These are phyloP conservation scores for Jacaranda copaia DNA, from an alignment of 257 asterid genomes.

Conservation along the genomic window DNA sequence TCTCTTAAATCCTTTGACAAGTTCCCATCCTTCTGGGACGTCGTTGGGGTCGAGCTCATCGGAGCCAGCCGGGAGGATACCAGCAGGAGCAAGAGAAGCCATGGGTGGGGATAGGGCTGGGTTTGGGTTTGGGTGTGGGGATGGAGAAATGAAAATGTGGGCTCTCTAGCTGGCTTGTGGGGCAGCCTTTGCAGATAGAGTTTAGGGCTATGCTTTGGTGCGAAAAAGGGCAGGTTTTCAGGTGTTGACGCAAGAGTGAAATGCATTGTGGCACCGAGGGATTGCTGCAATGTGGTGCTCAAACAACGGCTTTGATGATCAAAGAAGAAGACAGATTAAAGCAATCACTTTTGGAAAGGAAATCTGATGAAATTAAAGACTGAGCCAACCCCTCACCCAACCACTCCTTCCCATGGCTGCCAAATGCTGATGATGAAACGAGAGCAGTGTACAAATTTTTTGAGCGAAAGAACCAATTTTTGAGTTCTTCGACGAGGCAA, in stretches of 20 bases:
- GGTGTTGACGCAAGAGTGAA: background rate
- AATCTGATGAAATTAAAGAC: background rate
- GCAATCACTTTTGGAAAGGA: background rate
- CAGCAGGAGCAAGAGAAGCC: background rate
- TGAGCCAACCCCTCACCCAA: background rate
- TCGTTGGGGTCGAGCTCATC: too few species aligned
- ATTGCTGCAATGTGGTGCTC: constrained; percentile 12
- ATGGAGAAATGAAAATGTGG: background rate
- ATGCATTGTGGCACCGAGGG: constrained; percentile 2
- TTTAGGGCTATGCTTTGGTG: background rate
- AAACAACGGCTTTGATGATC: constrained; percentile 10
- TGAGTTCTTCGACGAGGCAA: background rate
- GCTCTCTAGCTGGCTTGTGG: background rate
- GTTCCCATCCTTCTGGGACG: constrained; percentile 21
- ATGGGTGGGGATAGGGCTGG: background rate
- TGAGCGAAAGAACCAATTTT: background rate
- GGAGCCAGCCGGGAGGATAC: background rate
- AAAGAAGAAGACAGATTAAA: constrained; percentile 12
- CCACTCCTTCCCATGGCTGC: background rate
- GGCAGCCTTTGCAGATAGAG: constrained; percentile 1
- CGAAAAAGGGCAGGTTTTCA: background rate
- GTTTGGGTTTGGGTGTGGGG: background rate
- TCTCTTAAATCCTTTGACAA: background rate
- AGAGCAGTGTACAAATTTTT: constrained; percentile 4
- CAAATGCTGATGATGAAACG: constrained; percentile 12